Base-by-base conservation (phyloP, 352 stramenopile genomes). In the Phytophthora fragariae region DNA sequence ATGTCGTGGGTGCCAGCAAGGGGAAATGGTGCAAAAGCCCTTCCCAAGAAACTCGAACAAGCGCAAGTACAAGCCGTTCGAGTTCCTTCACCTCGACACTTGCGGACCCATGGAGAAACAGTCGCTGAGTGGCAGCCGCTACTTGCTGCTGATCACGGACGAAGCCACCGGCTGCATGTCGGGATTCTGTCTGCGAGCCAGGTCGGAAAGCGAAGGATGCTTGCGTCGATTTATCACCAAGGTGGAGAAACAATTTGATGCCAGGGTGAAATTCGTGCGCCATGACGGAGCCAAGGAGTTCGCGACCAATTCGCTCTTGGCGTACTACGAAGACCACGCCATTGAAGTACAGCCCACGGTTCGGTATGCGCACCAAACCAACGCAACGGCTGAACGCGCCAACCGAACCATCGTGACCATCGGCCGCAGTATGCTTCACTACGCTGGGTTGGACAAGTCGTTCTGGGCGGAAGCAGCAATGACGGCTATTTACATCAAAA, bases 11-110 rank as follows among this genome's bases (percentile, higher is more conserved):
- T 67, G 63, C 29, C 62, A 76, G 35, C 63, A 76, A 68, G 69
- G 63, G 1, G 72, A 76, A 14, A 76, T 72, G 69, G 69, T 68
- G 5, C 69, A 76, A 41, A 76, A 72, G 17, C 62, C 56, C 9
- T 72, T 63, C 50, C 39, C 56, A 67, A 49, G 62, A 27, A 67
- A 66, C 49, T 21, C 3, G 7, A 29, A 65, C 41, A 72, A 76
- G 47, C 33, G 15, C 31, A 35, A 33, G 12, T 68, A 72, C 50
- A 29, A 46, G 1, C 7, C 41, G 2, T 70, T 75, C 57, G 61
- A 75, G 31, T 37, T 67, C 3, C 56, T 70, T 11, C 68, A 75
- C 57, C 67, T 75, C 46, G 62, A 70, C 54, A 66, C 63, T 24
- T 70, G 61, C 49, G 55, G 68, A 0, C 57, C 55, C n/a, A 70